Base-by-base conservation (phyloP, 1,284 basidiomycete genomes). In the Vanrija sp. region DNA sequence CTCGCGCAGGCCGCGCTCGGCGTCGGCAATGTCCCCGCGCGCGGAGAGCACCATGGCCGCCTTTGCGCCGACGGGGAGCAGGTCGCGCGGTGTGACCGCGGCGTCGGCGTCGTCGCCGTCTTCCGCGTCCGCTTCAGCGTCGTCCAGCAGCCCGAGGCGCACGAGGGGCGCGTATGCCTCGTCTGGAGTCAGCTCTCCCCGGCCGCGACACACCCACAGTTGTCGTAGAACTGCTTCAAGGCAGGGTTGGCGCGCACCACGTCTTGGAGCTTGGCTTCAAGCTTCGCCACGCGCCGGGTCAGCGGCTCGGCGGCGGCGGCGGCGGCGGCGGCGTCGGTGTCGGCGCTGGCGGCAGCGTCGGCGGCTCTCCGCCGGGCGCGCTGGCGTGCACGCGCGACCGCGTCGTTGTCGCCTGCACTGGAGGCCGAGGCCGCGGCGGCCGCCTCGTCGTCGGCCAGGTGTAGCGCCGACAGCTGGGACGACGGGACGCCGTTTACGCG, bases 1-100 rank as follows among this genome's bases (percentile, higher is more conserved):
- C 58, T 75, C 72, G 23, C 73, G 55, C 55, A 75, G 51, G 38
- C 66, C 67, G 42, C 67, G 54, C 51, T 75, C 73, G 7, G 69
- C 64, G n/a, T 49, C 54, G 26, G 51, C 51, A 39, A 75, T 65
- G 52, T 75, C 73, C n/a, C 28, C 59, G 6, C 56, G 58, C 6
- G 71, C 66, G 47, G 69, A 71, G 15, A 73, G 54, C 9, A 75
- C 55, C 59, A 75, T 67, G 4, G 67, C 57, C 8, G 65, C 44
- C 49, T 72, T 71, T 29, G 62, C 63, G 9, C 40, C 26, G 15
- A 65, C 60, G 6, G 68, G 59, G 26, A 75, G 49, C 0, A 68
- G 46, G 46, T 71, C 66, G 26, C 56, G 52, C 18, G 62, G 60
- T 1, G 26, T 26, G 19, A 39, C 49, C 26, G 42, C 46, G 6